Base-by-base conservation (phyloP, 129 eudicot species). In the Lonicera japonica region DNA sequence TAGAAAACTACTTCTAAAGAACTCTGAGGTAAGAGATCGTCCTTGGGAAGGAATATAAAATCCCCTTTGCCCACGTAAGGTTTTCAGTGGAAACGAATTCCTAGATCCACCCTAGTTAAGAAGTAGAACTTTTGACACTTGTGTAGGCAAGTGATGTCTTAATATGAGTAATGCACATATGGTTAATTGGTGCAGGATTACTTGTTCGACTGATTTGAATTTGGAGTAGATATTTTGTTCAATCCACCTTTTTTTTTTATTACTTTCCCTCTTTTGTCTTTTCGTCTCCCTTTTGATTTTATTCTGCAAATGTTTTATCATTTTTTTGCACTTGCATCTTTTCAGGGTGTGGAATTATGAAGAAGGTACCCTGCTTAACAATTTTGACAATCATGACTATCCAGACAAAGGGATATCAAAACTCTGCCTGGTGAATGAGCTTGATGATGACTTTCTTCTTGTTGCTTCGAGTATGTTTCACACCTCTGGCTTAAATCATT, bases 271-370 rank as follows among this genome's bases (percentile, higher is more conserved):
- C 16, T 1, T 43, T 43, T 43, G 8, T 43, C 16, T 1, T 43
- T 43, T 43, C 50, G 13, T 43, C 13, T 43, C 16, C 50, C 4
- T 43, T 43, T 43, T 43, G 16, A 4, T 43, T 43, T 43, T 3
- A 43, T 14, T 43, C 14, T 4, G 50, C 8, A 4, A 1, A 14
- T 14, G 13, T 8, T 43, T 10, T 43, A 3, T 43, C 50, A 43
- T 17, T 50, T 3, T 8, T 50, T 50, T 14, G 15, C n/a, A 17
- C 8, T 50, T 50, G 55, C 5, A 12, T 1, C 20, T n/a, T 65
- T 50, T 1, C 65, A 92, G 99, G 83, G 82, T 92, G 17, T 92
- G 99, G 99, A 92, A 92, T 67, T 92, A 88, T 41, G 96, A 92
- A 72, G 96, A 88, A 76, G 92, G 95, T 2, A 85, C 89, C 24